Evolutionary conservation across 1,284 basidiomycete genomes (phyloP).

Genomic region (Cryptococcus hybrid): DNA sequence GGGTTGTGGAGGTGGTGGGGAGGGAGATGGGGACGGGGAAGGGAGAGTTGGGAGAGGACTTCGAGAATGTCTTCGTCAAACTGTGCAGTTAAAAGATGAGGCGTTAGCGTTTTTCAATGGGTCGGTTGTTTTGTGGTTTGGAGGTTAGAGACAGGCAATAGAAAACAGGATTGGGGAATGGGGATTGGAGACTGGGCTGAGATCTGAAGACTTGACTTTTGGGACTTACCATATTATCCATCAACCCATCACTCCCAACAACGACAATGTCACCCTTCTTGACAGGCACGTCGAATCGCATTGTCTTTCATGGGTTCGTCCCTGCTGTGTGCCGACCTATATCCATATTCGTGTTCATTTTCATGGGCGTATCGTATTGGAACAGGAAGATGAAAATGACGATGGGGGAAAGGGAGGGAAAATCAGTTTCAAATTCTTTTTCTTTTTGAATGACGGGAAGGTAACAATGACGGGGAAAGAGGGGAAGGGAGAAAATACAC

Average conservation of each 20-base stretch:
- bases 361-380: too few species aligned
- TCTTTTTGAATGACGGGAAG: not conserved
- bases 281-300: conserved; percentile 70
- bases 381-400: too few species aligned
- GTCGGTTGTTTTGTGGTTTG: not conserved
- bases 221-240: conserved; percentile 69
- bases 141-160: not conserved
- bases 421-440: not conserved
- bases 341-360: not conserved
- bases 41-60: conserved; percentile 70
- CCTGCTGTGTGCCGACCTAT: conserved; percentile 76
- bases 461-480: not conserved
- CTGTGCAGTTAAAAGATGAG: conserved; percentile 7
- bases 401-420: too few species aligned
- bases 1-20: conserved; percentile 2
- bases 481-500: not conserved
- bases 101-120: too few species aligned
- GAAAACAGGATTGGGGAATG: not conserved
- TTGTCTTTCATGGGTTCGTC: conserved; percentile 69
- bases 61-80: conserved; percentile 95
- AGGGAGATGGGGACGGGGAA: conserved; percentile 10
- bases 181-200: not conserved
- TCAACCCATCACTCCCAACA: conserved; percentile 83
- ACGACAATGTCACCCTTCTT: conserved; percentile 84
- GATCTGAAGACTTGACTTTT: not conserved